Conservation (phyloP, 2,329 filamentous ascomycete genomes). For the Nothophoma quercina region DNA sequence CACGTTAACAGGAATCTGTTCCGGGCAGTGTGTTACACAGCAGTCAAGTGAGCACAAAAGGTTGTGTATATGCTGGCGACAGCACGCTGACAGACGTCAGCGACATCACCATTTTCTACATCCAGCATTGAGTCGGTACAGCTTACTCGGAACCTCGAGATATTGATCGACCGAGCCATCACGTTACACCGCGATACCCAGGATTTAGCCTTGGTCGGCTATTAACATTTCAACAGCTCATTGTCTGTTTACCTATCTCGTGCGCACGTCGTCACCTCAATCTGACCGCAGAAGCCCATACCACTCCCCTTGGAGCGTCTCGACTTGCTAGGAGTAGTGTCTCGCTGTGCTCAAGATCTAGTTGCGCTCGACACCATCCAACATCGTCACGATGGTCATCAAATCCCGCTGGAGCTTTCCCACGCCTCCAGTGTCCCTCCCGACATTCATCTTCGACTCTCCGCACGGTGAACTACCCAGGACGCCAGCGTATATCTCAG, state of each 20-base stretch:
- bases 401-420: slow-evolving; percentile 59
- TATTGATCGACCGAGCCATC: slow-evolving; percentile 1
- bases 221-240: background rate
- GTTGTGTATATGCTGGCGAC: background rate
- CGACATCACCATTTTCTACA: background rate
- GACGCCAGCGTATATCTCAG: slow-evolving; percentile 66
- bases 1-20: background rate
- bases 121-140: background rate
- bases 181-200: background rate
- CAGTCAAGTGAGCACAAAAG: background rate
- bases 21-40: background rate
- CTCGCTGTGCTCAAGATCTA: no score
- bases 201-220: slow-evolving; percentile 7
- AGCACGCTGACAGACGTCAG: background rate
- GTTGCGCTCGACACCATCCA: no score
- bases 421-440: slow-evolving; percentile 56
- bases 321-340: background rate
- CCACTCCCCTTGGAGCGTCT: background rate
- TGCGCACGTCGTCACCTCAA: background rate
- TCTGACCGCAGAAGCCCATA: no score
- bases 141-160: slow-evolving; percentile 7
- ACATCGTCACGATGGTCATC: slow-evolving; percentile 56
- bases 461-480: slow-evolving; percentile 56
- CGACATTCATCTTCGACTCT: slow-evolving; percentile 60
- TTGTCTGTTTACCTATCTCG: background rate